A percentile compares a stretch with the other conserved stretches of the same genome.
Evolutionary conservation across 2,329 filamentous ascomycete genomes (phyloP).

Genomic region (Scopulariopsis brevicaulis): DNA sequence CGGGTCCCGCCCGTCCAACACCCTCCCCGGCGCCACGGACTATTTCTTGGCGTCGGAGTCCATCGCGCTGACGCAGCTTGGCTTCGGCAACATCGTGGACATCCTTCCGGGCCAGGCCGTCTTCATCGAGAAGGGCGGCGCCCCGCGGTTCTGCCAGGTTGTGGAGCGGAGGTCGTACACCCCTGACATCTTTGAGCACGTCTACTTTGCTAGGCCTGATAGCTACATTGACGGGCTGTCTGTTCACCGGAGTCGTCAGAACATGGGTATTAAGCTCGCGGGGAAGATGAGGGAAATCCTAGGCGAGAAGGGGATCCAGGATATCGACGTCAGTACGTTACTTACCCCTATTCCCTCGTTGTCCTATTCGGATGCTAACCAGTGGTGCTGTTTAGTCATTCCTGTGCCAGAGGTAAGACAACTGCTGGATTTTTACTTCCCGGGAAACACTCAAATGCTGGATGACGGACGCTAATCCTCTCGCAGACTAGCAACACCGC

Average conservation of each 20-base stretch:
- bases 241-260: conserved; percentile 70
- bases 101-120: conserved; percentile 78
- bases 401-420: conserved; percentile 44
- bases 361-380: conserved; percentile 6
- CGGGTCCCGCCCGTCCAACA: conserved; percentile 59
- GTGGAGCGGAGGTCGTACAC: conserved; percentile 57
- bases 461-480: background rate
- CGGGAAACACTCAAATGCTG: background rate
- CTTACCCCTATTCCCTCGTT: background rate
- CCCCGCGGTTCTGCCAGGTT: conserved; percentile 67
- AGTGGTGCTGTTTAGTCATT: conserved; percentile 40
- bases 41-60: conserved; percentile 91
- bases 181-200: conserved; percentile 73
- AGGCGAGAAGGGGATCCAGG: conserved; percentile 55
- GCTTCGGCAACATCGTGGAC: conserved; percentile 65
- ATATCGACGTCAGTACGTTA: conserved; percentile 56
- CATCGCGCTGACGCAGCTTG: conserved; percentile 70
- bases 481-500: conserved; percentile 60
- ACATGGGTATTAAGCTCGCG: conserved; percentile 77
- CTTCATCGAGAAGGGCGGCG: conserved; percentile 68
- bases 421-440: background rate
- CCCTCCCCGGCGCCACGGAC: conserved; percentile 52
- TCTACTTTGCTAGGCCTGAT: conserved; percentile 80
- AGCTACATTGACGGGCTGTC: conserved; percentile 79
- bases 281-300: conserved; percentile 58